Evolutionary conservation across 257 asterid species (phyloP), one percentile per base, ranked within the genome.

Genomic region (Solanum piurae): DNA sequence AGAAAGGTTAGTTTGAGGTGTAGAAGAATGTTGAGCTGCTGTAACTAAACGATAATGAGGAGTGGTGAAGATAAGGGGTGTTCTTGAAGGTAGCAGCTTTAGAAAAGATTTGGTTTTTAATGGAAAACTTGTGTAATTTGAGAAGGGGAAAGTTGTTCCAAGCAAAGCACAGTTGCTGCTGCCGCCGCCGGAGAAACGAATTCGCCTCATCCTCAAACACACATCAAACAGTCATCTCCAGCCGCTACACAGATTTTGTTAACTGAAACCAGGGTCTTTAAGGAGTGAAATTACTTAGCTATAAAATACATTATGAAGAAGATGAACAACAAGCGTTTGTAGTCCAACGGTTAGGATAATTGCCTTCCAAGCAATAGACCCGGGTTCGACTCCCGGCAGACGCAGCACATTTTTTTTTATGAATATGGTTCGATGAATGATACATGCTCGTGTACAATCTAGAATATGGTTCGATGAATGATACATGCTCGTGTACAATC

Each of bases 361-460:
- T 96, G 98, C 98, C 95, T 92, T 97, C 98, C 98, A 96, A 96
- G 99, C 98, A 94, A 96, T 95, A 94, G 99, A 95, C 95, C 97
- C 98, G 98, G 99, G 99, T 96, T 97, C 97, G 98, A 97, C 98
- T 93, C 94, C 93, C 95, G 95, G 94, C 97, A 94, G 74, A 93
- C 94, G 94, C 96, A 92, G 94, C 96, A 92, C 0, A 1, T 4
- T 62, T 23, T 20, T 49, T 20, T 20, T 20, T 7, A 7, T 0
- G 25, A 20, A 55, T 7, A 20, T 55, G 0, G 12, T 52, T 55
- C 5, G 11, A 55, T 18, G 25, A 55, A 55, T 3, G 25, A 7
- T 20, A 3, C 64, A 3, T 49, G 21, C 62, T 14, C 7, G 21
- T 42, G 14, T 40, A 40, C 46, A 40, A 40, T 40, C 12, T 40